phyloP scores from a whole-genome alignment of 2,329 filamentous ascomycete genomes.

The Allantophomopsis cytisporea region DNA sequence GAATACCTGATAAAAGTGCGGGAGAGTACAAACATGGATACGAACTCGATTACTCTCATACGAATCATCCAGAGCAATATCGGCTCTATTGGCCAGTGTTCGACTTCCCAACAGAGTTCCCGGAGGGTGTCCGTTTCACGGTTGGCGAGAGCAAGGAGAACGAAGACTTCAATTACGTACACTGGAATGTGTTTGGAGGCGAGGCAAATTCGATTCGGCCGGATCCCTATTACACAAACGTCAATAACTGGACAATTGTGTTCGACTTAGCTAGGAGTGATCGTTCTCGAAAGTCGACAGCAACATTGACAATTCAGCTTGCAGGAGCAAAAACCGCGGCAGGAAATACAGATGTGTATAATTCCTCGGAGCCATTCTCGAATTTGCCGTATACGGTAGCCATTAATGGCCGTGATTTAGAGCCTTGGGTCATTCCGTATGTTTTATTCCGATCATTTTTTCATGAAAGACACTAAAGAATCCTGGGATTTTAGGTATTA shows the following conservation, averaged over 20 bases:
- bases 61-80: slow-evolving; percentile 40
- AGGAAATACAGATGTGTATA: slow-evolving; percentile 46
- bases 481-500: slow-evolving; percentile 24
- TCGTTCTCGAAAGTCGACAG: slow-evolving; percentile 26
- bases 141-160: slow-evolving; percentile 35
- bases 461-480: neutral
- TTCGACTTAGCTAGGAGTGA: slow-evolving; percentile 32
- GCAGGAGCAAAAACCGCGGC: slow-evolving; percentile 47
- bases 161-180: slow-evolving; percentile 46
- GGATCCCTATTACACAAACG: slow-evolving; percentile 27
- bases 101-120: slow-evolving; percentile 46
- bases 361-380: slow-evolving; percentile 34
- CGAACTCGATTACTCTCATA: slow-evolving; percentile 29
- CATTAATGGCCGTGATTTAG: slow-evolving; percentile 29
- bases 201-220: slow-evolving; percentile 31
- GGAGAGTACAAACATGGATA: slow-evolving; percentile 48
- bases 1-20: slow-evolving; percentile 44
- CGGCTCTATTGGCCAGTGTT: slow-evolving; percentile 47
- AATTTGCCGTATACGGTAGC: slow-evolving; percentile 37
- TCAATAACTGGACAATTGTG: slow-evolving; percentile 46
- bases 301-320: slow-evolving; percentile 48
- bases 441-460: slow-evolving; percentile 6
- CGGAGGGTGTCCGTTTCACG: slow-evolving; percentile 39
- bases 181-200: slow-evolving; percentile 51
- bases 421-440: slow-evolving; percentile 43